phyloP scores from a whole-genome alignment of 2,329 filamentous ascomycete genomes.

The Boeremia exigua region DNA sequence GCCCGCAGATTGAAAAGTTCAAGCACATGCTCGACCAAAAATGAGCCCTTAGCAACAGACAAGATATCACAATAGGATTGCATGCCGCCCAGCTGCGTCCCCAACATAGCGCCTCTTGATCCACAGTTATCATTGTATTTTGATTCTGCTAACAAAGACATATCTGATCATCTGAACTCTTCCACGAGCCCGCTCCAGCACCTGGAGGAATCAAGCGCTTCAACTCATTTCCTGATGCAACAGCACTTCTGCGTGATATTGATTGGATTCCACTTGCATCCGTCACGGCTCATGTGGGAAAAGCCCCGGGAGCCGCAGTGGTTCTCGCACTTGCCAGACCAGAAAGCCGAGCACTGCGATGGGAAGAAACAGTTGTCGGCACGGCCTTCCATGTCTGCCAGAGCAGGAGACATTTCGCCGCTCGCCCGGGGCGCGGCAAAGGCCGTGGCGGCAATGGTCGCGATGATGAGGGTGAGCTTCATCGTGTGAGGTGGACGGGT shows the following conservation, averaged over 20 bases:
- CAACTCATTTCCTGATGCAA: neutral
- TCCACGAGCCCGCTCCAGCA: too few relatives aligned
- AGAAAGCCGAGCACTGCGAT: neutral
- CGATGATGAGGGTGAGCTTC: neutral
- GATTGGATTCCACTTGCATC: neutral
- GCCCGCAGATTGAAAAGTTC: constrained; percentile 57
- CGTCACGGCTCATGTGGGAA: neutral
- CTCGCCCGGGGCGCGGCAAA: neutral
- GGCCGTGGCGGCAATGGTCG: neutral
- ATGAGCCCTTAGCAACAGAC: constrained; percentile 2
- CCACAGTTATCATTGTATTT: too few relatives aligned
- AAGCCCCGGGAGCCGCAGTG: neutral
- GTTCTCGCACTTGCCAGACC: neutral
- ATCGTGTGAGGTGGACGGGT: too few relatives aligned
- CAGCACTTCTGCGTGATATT: neutral
- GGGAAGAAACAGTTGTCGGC: neutral
- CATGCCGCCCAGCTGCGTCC: too few relatives aligned
- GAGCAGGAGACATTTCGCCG: neutral
- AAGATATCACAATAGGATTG: constrained; percentile 9
- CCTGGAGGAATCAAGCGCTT: too few relatives aligned
- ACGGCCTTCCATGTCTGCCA: neutral
- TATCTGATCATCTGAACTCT: too few relatives aligned
- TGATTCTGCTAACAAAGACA: too few relatives aligned
- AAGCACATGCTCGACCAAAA: constrained; percentile 57
- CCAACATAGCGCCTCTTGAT: too few relatives aligned